Evolutionary conservation across 257 asterid species (phyloP), one percentile per base, ranked within the genome.

Genomic region (Capsicum pubescens): DNA sequence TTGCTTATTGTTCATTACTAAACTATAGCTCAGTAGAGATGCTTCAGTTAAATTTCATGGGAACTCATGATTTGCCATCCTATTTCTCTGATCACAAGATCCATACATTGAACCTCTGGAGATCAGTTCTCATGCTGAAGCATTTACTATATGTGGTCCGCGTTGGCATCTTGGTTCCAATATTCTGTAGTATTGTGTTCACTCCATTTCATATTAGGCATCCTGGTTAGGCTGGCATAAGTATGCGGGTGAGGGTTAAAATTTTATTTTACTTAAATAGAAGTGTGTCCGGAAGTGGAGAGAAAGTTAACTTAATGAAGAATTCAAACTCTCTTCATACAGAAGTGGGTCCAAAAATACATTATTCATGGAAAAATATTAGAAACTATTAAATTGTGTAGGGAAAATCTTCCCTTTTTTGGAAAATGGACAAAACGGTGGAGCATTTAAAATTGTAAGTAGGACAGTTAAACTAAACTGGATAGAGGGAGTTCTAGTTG

Each of bases 31-130:
- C 8, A 66, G 32, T 17, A 66, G 3, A 1, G 72, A 32, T 66
- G 48, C 72, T 14, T 35, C 72, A 66, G 19, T 32, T 0, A 66
- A 66, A 66, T 66, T 66, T 66, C 48, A 35, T 13, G 72, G 48
- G 46, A 13, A 39, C 10, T 66, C 72, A 32, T 66, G 72, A 66
- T 66, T 66, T 66, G 48, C 19, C 72, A 66, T 35, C 72, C 72
- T 36, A 66, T 32, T 35, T 32, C 3, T 66, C 19, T 66, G 48
- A 26, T 26, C 35, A 13, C 72, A 66, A 32, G 72, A 32, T 35
- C 72, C 72, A 13, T 12, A 66, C 72, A 66, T 66, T 35, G 72
- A 66, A 66, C 72, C 48, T 46, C 72, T 32, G 42, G 1, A 66
- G 72, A 66, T 32, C 19, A 66, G 72, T 35, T 13, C 48, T 66